Evolutionary conservation across 257 asterid genomes (phyloP).

Genomic region (Plantago major): DNA sequence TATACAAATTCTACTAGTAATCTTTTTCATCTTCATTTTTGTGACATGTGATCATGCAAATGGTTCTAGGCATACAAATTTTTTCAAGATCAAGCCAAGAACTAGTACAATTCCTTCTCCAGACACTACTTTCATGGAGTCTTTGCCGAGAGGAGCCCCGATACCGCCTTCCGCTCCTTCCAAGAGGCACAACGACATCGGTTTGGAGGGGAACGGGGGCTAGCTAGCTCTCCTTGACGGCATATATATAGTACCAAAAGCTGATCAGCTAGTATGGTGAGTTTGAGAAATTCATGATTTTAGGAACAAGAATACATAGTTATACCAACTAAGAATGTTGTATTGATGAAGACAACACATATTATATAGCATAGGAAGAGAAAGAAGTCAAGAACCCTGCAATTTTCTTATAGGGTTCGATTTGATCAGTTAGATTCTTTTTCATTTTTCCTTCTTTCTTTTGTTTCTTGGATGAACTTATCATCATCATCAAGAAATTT

Average conservation of each 20-base stretch:
- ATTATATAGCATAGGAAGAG: background rate
- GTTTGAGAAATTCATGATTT: background rate
- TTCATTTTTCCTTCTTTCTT: background rate
- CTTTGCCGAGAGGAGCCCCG: slow-evolving; percentile 63
- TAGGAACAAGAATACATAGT: background rate
- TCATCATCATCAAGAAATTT: background rate
- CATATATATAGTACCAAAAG: background rate
- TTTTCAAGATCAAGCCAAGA: slow-evolving; percentile 34
- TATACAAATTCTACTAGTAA: slow-evolving; percentile 15
- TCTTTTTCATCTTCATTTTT: slow-evolving; percentile 18
- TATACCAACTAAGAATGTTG: background rate
- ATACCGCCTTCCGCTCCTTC: slow-evolving; percentile 86
- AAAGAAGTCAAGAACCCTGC: slow-evolving; percentile 6
- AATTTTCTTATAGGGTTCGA: slow-evolving; percentile 5
- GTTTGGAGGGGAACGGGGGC: slow-evolving; percentile 22
- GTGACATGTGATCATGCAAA: slow-evolving; percentile 25
- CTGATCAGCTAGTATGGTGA: background rate
- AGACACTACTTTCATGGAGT: slow-evolving; percentile 30
- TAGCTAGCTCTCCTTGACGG: slow-evolving; percentile 26
- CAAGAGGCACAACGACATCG: slow-evolving; percentile 49
- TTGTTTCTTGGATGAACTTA: background rate
- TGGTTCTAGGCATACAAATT: slow-evolving; percentile 46
- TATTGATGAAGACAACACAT: background rate
- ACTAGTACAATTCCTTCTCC: slow-evolving; percentile 8
- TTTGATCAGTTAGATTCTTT: too few species aligned